Percentiles rank a stretch among this genome's conserved stretches.
Evolutionary conservation across 345 rosid species (phyloP).

Genomic region (Tarenaya hassleriana): DNA sequence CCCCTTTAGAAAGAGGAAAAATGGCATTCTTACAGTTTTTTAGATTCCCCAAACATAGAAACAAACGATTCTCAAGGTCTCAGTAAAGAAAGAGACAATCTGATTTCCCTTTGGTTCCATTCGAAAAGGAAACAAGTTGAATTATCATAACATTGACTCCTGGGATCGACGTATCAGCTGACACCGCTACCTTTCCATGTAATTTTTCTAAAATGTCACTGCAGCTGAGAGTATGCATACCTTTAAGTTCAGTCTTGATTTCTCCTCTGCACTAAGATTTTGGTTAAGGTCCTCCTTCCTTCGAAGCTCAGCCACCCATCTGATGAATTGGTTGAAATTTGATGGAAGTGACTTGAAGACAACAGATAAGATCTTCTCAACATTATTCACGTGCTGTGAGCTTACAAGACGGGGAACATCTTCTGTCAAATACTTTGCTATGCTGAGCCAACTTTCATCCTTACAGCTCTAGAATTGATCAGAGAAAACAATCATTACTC

Average conservation of each 20-base stretch:
- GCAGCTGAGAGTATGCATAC: constrained; percentile 22
- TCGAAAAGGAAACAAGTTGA: too few species aligned
- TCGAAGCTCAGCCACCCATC: constrained; percentile 84
- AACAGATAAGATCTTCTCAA: constrained; percentile 39
- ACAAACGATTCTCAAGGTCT: too few species aligned
- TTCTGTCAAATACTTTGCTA: constrained; percentile 73
- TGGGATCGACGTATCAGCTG: too few species aligned
- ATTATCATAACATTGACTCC: too few species aligned
- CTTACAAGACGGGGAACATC: constrained; percentile 67
- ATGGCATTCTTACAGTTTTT: too few species aligned
- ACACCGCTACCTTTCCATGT: too few species aligned
- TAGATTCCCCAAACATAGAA: too few species aligned
- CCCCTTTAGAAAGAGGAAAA: too few species aligned
- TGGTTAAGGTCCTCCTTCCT: constrained; percentile 47
- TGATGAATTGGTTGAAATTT: constrained; percentile 64
- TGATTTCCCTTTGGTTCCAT: too few species aligned
- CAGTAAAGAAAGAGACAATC: too few species aligned
- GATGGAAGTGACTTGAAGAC: constrained; percentile 62
- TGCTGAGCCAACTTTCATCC: constrained; percentile 67
- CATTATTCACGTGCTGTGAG: constrained; percentile 50
- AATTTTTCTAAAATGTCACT: too few species aligned
- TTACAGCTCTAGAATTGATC: constrained; percentile 50
- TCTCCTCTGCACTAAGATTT: constrained; percentile 70
- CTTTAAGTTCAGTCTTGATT: constrained; percentile 61
- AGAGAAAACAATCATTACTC: constrained; percentile 13